Evolutionary conservation across 1,139 yeast species (phyloP), one percentile per base, ranked within the genome.

Genomic region (Lodderomyces oxycetoniae): DNA sequence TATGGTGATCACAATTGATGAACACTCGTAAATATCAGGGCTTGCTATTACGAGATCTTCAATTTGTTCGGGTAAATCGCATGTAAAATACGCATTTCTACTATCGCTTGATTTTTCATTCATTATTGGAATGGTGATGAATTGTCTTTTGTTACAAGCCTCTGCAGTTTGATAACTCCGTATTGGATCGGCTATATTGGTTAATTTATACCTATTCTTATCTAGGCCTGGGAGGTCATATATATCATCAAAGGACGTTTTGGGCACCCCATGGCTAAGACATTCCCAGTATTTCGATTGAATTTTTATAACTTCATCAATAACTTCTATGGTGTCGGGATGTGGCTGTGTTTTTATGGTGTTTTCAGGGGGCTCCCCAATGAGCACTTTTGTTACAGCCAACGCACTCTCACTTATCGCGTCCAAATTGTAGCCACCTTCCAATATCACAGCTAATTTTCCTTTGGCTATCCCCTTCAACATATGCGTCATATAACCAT

Each of bases 391-490:
- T 6, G 96, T 85, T 2, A 91, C 97, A 0, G 94, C 93, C 34
- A 91, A 63, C 0, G 98, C 98, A 45, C 95, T 83, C 33, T 76
- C 78, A 25, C 96, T 86, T 45, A 88, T 91, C 1, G 96, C 77
- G 48, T 88, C 95, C 41, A 93, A 67, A 52, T 88, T 91, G 55
- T 93, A 93, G 1, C 99, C 99, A 43, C 99, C 98, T 66, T 93
- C 99, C 32, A 93, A 67, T 6, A 88, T 83, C 4, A 88, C 96
- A 28, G 94, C 87, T 32, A 91, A 52, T 47, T 85, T 85, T 2
- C 98, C 98, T 47, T 75, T 76, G 2, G 96, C 96, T 32, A 93
- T 64, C 25, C 86, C 78, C 58, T 88, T 89, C 46, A 93, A 67
- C 80, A 81, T 71, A 51, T 88, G 95, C 2, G 97, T 86, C 96